Evolutionary conservation across 2,329 filamentous ascomycete species (phyloP).

Genomic region (Monilinia fructicola): DNA sequence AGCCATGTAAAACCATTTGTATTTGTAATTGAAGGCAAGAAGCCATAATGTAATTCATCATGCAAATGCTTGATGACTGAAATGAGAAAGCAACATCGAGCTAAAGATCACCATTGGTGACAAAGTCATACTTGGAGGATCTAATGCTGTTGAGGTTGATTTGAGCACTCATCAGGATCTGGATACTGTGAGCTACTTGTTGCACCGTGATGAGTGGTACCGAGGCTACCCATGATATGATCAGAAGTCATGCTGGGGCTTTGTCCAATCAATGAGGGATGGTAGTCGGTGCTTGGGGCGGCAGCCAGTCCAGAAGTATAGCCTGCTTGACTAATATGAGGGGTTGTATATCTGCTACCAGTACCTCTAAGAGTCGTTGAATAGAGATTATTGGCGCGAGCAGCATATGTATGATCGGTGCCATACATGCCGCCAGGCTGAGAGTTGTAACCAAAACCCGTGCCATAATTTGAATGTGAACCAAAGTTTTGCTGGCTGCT

Average conservation of each 20-base stretch:
- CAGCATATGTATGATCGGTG: background rate
- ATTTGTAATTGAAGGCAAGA: background rate
- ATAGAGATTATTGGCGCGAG: background rate
- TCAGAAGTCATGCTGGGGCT: background rate
- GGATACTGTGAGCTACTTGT: background rate
- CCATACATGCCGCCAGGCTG: background rate
- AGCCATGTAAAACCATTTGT: background rate
- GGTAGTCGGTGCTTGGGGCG: background rate
- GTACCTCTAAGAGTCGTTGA: background rate
- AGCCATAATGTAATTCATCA: background rate
- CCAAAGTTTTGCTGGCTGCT: background rate
- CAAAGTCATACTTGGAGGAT: background rate
- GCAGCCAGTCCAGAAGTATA: background rate
- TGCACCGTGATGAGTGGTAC: background rate
- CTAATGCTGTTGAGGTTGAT: background rate
- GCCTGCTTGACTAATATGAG: background rate
- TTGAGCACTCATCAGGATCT: background rate
- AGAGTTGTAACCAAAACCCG: background rate
- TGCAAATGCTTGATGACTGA: background rate
- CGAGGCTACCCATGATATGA: background rate
- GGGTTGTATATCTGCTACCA: background rate
- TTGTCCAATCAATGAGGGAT: background rate
- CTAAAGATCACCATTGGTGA: background rate
- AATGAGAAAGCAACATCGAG: background rate
- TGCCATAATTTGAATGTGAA: background rate